These are phyloP conservation scores for Rutstroemia sydowiana DNA, from an alignment of 2,329 filamentous ascomycete genomes.

Conservation along the genomic window DNA sequence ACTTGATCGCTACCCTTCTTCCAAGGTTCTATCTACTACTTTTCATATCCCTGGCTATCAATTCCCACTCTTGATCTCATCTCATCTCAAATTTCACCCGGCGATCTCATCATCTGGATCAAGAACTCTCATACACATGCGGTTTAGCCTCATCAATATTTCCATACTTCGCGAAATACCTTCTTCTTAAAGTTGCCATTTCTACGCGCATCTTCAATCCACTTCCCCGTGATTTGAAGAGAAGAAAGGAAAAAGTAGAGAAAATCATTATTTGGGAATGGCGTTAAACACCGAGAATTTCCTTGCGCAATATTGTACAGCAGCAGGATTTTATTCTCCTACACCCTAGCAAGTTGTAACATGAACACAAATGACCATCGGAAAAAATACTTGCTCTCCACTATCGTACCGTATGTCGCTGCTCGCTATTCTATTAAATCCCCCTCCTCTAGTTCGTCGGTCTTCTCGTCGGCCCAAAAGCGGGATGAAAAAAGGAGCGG, in stretches of 20 bases:
- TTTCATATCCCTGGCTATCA: background rate
- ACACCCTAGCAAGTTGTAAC: no score
- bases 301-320: constrained; percentile 10
- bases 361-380: no score
- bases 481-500: background rate
- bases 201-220: no score
- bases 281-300: background rate
- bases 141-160: no score
- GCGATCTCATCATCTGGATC: background rate
- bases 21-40: no score
- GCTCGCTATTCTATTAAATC: no score
- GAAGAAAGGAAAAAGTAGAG: no score
- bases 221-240: no score
- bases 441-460: background rate
- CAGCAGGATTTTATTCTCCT: constrained; percentile 10
- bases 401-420: background rate
- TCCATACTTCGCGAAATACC: no score
- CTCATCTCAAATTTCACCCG: background rate
- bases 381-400: constrained; percentile 2
- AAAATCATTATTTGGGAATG: no score
- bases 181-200: no score
- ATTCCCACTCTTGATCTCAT: background rate
- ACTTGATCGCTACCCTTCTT: constrained; percentile 6
- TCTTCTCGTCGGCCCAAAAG: constrained; percentile 1
- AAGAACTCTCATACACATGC: no score